Percentiles rank a stretch among this genome's conserved stretches.
phyloP scores from a whole-genome alignment of 495 filamentous ascomycete species.

The Penicillium subrubescens region DNA sequence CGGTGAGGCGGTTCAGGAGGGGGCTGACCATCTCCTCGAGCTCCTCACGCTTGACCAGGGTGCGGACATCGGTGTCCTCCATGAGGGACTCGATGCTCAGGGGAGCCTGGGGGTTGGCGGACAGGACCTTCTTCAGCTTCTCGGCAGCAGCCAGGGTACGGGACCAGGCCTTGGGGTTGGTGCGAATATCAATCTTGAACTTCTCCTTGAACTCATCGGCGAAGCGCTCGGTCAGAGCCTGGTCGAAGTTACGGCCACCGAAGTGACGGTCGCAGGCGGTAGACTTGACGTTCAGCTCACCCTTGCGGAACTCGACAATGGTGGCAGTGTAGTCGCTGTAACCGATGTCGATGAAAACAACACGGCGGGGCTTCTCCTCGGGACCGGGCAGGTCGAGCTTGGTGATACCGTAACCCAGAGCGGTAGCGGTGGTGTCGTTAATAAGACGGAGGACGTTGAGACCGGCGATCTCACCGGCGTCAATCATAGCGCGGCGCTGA shows the following conservation, averaged over 20 bases:
- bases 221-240: constrained; percentile 91
- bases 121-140: constrained; percentile 99
- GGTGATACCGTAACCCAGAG: constrained; percentile 96
- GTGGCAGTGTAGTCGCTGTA: constrained; percentile 94
- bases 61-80: constrained; percentile 91
- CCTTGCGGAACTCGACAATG: constrained; percentile 96
- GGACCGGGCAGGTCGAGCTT: constrained; percentile 85
- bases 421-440: constrained; percentile 97
- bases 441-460: constrained; percentile 91
- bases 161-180: constrained; percentile 83
- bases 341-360: constrained; percentile 94
- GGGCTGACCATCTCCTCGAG: constrained; percentile 89
- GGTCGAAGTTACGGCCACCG: constrained; percentile 96
- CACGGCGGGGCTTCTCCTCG: constrained; percentile 91
- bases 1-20: constrained; percentile 71
- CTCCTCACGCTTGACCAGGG: constrained; percentile 91
- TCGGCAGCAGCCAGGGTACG: constrained; percentile 87
- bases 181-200: constrained; percentile 87
- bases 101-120: constrained; percentile 91
- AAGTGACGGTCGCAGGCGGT: constrained; percentile 97
- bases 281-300: constrained; percentile 89
- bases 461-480: constrained; percentile 93
- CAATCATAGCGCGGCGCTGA: constrained; percentile 84
- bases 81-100: constrained; percentile 98
- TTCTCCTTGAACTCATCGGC: constrained; percentile 92